phyloP scores from a whole-genome alignment of 1,284 basidiomycete species.

The Boletus hoseneyae region DNA sequence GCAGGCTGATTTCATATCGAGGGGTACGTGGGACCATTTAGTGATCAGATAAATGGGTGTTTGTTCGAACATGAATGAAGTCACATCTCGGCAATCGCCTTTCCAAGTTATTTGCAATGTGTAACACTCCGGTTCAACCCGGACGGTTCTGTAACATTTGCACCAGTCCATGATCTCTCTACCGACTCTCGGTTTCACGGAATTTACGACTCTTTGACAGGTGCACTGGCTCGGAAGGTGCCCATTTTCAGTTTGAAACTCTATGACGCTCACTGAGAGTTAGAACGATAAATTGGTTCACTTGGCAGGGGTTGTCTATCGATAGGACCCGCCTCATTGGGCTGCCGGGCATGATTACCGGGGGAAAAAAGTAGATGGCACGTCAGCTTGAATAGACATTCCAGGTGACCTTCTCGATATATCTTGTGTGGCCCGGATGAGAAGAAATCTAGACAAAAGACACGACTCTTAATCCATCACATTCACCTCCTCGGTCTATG shows the following conservation, averaged over 20 bases:
- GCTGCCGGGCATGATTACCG: neutral
- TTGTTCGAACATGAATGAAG: slow-evolving; percentile 22
- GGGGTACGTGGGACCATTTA: slow-evolving; percentile 6
- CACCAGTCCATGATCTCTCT: neutral
- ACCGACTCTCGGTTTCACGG: neutral
- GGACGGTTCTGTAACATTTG: slow-evolving; percentile 5
- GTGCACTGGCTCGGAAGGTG: neutral
- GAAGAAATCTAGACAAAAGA: slow-evolving; percentile 10
- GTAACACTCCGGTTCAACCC: slow-evolving; percentile 9
- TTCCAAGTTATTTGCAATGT: slow-evolving; percentile 14
- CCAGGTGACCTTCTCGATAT: slow-evolving; percentile 11
- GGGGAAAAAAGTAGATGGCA: slow-evolving; percentile 4
- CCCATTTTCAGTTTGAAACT: neutral
- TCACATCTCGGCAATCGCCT: slow-evolving; percentile 32
- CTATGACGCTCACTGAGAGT: neutral
- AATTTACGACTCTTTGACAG: neutral
- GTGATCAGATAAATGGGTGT: slow-evolving; percentile 17
- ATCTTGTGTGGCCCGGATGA: slow-evolving; percentile 5
- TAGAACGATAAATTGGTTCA: neutral
- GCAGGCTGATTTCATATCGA: slow-evolving; percentile 48
- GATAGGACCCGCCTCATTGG: slow-evolving; percentile 1
- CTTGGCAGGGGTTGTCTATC: neutral
- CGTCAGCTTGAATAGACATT: slow-evolving; percentile 8
- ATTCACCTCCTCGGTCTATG: slow-evolving; percentile 28
- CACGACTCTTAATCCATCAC: slow-evolving; percentile 10